Evolutionary conservation across 2,329 filamentous ascomycete genomes (phyloP).

Genomic region (Colletotrichum liaoningense): DNA sequence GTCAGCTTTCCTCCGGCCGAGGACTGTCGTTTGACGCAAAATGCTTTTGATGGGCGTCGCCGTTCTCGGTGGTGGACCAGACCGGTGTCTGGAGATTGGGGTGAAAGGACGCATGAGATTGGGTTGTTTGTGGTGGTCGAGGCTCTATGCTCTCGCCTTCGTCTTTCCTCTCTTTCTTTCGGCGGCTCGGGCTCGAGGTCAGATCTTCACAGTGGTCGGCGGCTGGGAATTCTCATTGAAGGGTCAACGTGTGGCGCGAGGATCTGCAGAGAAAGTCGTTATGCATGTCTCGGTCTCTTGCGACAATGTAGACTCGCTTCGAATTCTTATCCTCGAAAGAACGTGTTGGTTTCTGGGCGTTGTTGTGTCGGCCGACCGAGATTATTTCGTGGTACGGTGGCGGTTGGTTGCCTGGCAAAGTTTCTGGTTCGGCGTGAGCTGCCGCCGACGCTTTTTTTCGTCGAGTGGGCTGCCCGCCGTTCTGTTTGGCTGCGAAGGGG

Average conservation of each 20-base stretch:
- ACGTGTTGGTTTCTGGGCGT: background rate
- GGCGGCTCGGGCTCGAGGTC: conserved; percentile 12
- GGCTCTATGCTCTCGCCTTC: background rate
- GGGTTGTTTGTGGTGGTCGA: conserved; percentile 14
- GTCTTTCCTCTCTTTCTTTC: background rate
- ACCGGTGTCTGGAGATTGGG: conserved; percentile 46
- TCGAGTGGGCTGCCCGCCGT: background rate
- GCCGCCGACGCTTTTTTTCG: conserved; percentile 18
- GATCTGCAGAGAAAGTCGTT: conserved; percentile 27
- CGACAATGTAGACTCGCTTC: background rate
- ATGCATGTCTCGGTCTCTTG: conserved; percentile 39
- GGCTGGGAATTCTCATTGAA: conserved; percentile 40
- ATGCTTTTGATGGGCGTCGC: conserved; percentile 64
- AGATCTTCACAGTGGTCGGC: conserved; percentile 10
- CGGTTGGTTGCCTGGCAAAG: conserved; percentile 27
- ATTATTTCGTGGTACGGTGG: conserved; percentile 9
- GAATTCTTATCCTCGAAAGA: conserved; percentile 1
- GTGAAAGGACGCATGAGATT: conserved; percentile 48
- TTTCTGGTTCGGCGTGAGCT: conserved; percentile 6
- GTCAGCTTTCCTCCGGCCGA: conserved; percentile 57
- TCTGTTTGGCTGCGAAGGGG: conserved; percentile 8
- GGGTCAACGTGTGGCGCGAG: conserved; percentile 39
- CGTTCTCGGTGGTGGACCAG: conserved; percentile 46
- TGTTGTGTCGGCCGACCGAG: conserved; percentile 2
- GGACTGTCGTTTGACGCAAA: conserved; percentile 56